These are phyloP conservation scores for Aspergillus bridgeri DNA, from an alignment of 495 filamentous ascomycete species.

Conservation along the genomic window DNA sequence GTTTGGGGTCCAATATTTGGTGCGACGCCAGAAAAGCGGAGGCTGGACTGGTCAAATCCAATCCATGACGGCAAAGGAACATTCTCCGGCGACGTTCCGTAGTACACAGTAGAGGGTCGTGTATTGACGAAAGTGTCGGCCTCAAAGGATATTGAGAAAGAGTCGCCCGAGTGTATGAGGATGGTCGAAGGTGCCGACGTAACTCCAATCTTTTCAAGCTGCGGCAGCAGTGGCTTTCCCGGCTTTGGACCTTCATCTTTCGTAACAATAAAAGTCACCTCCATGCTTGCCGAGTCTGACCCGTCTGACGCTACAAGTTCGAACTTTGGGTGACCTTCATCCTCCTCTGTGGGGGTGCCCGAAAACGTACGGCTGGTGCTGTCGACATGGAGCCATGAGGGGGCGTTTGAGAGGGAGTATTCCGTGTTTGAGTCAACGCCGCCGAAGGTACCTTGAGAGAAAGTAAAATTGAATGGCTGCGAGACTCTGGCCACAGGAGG, in stretches of 20 bases:
- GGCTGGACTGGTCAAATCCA: constrained; percentile 57
- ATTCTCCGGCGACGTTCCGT: constrained; percentile 72
- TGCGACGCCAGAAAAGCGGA: constrained; percentile 73
- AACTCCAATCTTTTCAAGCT: constrained; percentile 44
- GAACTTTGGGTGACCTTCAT: constrained; percentile 55
- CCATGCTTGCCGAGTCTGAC: constrained; percentile 52
- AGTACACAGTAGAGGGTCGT: constrained; percentile 56
- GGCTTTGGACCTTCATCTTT: constrained; percentile 48
- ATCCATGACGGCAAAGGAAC: constrained; percentile 88
- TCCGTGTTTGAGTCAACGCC: constrained; percentile 48
- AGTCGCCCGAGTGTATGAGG: constrained; percentile 41
- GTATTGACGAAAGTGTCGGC: constrained; percentile 48
- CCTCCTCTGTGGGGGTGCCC: constrained; percentile 57
- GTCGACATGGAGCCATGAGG: constrained; percentile 68
- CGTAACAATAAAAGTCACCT: constrained; percentile 62
- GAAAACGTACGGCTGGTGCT: constrained; percentile 56
- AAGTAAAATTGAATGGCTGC: constrained; percentile 61
- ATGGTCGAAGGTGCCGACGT: constrained; percentile 46
- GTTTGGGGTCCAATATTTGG: constrained; percentile 68
- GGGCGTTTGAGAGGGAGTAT: constrained; percentile 60
- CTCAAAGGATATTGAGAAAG: constrained; percentile 46
- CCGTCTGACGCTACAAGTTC: constrained; percentile 59
- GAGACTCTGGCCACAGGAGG: constrained; percentile 69
- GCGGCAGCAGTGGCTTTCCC: constrained; percentile 43
- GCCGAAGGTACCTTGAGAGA: constrained; percentile 65